Evolutionary conservation across 2,329 filamentous ascomycete species (phyloP), one percentile per base, ranked within the genome.

Genomic region (Amesomyces nigricolor): DNA sequence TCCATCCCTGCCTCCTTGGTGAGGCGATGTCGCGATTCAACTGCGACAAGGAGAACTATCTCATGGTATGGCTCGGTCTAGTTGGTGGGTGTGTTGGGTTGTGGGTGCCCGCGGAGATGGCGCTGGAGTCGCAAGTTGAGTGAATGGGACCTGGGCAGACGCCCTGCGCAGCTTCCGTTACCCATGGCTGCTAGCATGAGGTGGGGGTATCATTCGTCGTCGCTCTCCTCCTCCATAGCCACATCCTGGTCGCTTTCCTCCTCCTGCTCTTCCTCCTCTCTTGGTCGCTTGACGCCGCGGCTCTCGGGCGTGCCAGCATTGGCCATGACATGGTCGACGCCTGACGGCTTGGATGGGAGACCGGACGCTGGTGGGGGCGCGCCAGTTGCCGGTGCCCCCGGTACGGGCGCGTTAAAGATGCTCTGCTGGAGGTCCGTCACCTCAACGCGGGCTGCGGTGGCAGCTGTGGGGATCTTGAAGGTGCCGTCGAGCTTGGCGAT

Each of bases 401-500:
- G 80, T 16, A 73, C 72, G 14, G 83, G 81, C 6, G 83, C 85
- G 66, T 85, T 86, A 76, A 92, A 91, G 64, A 94, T 89, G 67
- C 85, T 88, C 68, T 88, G 86, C 68, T 91, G 87, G 45, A 89
- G 76, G 62, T 88, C 86, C 3, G 87, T 90, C 63, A 87, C 81
- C 65, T 83, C 80, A 51, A 83, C 80, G 40, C 74, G 76, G 51
- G 76, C 74, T 54, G 79, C 77, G 29, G 77, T 73, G 40, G 72
- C 72, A 29, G 73, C 74, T 53, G 76, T 73, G 13, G 89, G 84
- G 63, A 88, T 79, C 67, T 86, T 85, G 73, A 91, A 96, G 13
- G 89, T 92, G 60, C 94, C 94, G 63, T 96, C 91, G 51, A 99
- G 83, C 71, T 95, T 96, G 35, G 90, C 84, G 59, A 99, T 83